Evolutionary conservation across 2,329 filamentous ascomycete genomes (phyloP).

Genomic region (Penicillium sp.): DNA sequence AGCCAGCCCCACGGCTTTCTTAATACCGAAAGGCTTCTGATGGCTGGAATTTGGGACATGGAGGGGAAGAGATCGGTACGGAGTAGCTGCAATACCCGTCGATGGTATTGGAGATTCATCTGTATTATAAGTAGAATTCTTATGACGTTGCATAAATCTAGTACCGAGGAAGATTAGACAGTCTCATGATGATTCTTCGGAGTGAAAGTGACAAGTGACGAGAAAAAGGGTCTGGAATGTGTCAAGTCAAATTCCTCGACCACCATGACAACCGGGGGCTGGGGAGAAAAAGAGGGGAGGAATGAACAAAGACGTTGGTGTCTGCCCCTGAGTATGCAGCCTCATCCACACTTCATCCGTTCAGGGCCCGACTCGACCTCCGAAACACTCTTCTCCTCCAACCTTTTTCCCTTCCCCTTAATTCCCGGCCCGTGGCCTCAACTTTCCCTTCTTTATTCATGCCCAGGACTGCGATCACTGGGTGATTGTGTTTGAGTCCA

Average conservation of each 20-base stretch:
- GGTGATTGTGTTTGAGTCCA: conserved; percentile 2
- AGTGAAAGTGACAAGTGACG: too few relatives aligned
- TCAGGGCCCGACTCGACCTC: conserved; percentile 4
- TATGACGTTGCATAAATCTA: too few relatives aligned
- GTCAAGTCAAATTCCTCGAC: background rate
- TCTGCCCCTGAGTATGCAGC: conserved; percentile 24
- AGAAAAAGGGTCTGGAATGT: too few relatives aligned
- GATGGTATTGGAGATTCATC: too few relatives aligned
- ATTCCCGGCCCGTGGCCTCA: background rate
- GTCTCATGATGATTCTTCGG: too few relatives aligned
- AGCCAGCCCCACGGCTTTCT: conserved; percentile 13
- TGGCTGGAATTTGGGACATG: background rate
- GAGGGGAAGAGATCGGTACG: too few relatives aligned
- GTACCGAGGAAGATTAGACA: too few relatives aligned
- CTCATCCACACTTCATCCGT: conserved; percentile 11
- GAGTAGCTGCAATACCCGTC: too few relatives aligned
- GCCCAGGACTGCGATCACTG: conserved; percentile 8
- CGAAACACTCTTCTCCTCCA: conserved; percentile 5
- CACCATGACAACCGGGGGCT: conserved; percentile 12
- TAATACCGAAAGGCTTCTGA: conserved; percentile 1
- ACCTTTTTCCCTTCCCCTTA: conserved; percentile 1
- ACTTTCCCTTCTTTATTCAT: conserved; percentile 3
- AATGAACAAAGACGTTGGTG: conserved; percentile 13
- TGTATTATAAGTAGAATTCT: too few relatives aligned
- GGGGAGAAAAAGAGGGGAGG: conserved; percentile 6